Percentiles rank a stretch among this genome's conserved stretches.
Evolutionary conservation across 1,284 basidiomycete genomes (phyloP).

Genomic region (Rhodotorula mucilaginosa): DNA sequence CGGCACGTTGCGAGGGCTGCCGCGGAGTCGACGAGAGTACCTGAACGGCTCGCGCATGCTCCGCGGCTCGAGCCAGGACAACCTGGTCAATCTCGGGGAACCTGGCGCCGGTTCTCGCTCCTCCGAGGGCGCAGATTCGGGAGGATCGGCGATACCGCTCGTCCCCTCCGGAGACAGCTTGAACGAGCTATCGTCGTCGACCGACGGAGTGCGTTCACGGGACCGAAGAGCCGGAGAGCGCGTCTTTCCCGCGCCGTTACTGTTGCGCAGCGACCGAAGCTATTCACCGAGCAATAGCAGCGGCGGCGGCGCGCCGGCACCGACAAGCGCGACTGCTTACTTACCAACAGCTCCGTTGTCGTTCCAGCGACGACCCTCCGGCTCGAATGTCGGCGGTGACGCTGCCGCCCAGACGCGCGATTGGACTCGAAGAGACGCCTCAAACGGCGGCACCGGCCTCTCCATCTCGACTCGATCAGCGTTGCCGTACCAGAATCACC

Average conservation of each 20-base stretch:
- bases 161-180: not conserved
- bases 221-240: conserved; percentile 16
- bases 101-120: not conserved
- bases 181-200: not conserved
- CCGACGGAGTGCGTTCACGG: not conserved
- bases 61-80: not conserved
- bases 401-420: not conserved
- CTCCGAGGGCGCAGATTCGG: not conserved
- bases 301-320: not conserved
- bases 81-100: not conserved
- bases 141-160: not conserved
- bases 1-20: not conserved
- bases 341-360: conserved; percentile 18
- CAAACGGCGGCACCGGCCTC: conserved; percentile 4
- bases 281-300: conserved; percentile 1
- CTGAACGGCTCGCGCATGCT: not conserved
- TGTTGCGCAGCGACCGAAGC: conserved; percentile 23
- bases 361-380: conserved; percentile 20
- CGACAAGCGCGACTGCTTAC: conserved; percentile 9
- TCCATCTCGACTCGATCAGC: conserved; percentile 1
- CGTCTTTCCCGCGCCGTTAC: conserved; percentile 34
- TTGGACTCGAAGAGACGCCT: conserved; percentile 5
- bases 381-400: not conserved
- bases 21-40: not conserved
- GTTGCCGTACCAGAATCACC: conserved; percentile 30